These are phyloP conservation scores for Haplosporangium sp. DNA, from an alignment of 371 early-diverging fungal genomes.

Conservation along the genomic window DNA sequence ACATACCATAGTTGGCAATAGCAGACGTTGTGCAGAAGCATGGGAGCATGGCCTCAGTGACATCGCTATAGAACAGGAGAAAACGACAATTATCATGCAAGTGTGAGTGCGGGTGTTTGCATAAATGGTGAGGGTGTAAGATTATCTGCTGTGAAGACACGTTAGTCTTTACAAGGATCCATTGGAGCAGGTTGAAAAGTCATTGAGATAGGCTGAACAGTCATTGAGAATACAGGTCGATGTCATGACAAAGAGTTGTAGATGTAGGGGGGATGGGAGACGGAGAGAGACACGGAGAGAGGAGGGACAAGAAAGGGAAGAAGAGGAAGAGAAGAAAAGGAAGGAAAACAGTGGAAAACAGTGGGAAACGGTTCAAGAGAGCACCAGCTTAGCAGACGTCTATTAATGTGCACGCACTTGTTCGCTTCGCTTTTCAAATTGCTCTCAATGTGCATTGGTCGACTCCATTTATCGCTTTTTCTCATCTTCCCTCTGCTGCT, in stretches of 20 bases:
- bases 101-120: neutral
- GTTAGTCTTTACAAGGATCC: neutral
- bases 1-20: constrained; percentile 26
- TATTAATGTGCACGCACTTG: too few relatives aligned
- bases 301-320: neutral
- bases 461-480: too few relatives aligned
- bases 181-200: constrained; percentile 7
- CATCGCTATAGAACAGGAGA: neutral
- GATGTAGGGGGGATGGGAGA: too few relatives aligned
- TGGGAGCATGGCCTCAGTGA: neutral
- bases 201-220: constrained; percentile 5
- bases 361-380: neutral
- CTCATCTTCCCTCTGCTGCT: too few relatives aligned
- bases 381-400: too few relatives aligned
- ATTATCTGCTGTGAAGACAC: too few relatives aligned
- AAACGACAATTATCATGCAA: neutral
- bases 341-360: neutral
- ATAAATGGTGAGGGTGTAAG: neutral
- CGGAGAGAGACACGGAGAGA: neutral
- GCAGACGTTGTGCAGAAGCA: constrained; percentile 25
- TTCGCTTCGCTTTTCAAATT: too few relatives aligned
- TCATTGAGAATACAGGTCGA: constrained; percentile 11
- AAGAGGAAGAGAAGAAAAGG: neutral
- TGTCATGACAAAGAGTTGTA: neutral
- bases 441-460: too few relatives aligned